Conservation (phyloP, 441 rosid species). For the Erodium trifolium region DNA sequence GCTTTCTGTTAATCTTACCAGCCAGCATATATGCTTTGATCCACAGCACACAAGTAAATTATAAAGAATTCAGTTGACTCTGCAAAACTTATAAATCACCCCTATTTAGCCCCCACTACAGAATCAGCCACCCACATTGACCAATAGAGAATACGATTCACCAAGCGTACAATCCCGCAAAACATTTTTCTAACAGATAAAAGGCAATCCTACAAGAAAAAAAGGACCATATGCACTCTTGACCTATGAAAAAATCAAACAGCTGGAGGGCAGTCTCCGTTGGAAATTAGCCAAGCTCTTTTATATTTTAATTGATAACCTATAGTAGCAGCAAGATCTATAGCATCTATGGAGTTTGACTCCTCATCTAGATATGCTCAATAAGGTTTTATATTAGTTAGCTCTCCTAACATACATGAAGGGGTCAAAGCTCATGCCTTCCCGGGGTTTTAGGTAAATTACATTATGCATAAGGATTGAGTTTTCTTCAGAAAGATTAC, state of each 20-base stretch:
- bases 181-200: constrained; percentile 2
- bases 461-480: background rate
- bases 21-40: background rate
- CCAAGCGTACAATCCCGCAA: background rate
- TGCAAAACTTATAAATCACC: background rate
- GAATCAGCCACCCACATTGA: background rate
- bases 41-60: constrained; percentile 1
- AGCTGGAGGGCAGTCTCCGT: background rate
- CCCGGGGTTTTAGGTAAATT: background rate
- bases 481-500: background rate
- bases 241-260: background rate
- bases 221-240: background rate
- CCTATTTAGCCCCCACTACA: background rate
- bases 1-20: background rate
- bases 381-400: background rate
- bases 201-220: background rate
- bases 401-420: background rate
- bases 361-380: background rate
- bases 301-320: background rate
- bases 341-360: background rate
- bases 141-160: constrained; percentile 3
- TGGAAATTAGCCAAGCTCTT: background rate
- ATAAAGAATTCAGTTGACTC: constrained; percentile 1
- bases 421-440: background rate
- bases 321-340: background rate